Percentiles rank a stretch among this genome's conserved stretches.
Conservation (phyloP, 2,329 filamentous ascomycete genomes). For the Aspergillus neoniger region DNA sequence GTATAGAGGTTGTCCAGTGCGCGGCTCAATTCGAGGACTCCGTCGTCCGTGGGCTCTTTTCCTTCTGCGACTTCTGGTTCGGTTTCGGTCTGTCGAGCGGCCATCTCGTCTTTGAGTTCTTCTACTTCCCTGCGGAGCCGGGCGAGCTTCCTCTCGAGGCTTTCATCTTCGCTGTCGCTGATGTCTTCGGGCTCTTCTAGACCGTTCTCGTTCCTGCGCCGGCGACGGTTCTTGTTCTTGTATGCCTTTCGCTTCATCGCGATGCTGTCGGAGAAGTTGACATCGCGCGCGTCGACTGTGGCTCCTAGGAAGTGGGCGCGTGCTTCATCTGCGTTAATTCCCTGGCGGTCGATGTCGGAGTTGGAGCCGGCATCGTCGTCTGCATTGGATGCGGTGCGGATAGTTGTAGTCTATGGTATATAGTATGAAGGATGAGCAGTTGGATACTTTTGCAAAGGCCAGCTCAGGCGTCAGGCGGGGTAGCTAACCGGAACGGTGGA, state of each 20-base stretch:
- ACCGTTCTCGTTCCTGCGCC: constrained; percentile 50
- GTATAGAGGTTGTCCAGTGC: constrained; percentile 66
- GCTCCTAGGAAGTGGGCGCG: constrained; percentile 76
- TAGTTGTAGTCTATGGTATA: constrained; percentile 45
- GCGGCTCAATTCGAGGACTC: constrained; percentile 69
- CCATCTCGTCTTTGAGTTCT: constrained; percentile 62
- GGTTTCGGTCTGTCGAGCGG: constrained; percentile 53
- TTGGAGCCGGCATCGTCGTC: constrained; percentile 57
- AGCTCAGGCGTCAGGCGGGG: neutral
- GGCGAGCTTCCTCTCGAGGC: constrained; percentile 74
- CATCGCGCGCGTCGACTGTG: constrained; percentile 72
- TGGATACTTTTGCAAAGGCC: neutral
- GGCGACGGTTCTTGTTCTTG: constrained; percentile 68
- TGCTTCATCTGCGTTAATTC: constrained; percentile 75
- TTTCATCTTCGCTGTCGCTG: constrained; percentile 78
- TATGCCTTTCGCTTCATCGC: constrained; percentile 82
- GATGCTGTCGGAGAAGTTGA: constrained; percentile 89
- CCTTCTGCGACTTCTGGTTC: constrained; percentile 50
- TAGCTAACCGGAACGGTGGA: constrained; percentile 74
- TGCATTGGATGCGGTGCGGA: constrained; percentile 59
- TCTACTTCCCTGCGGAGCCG: constrained; percentile 80
- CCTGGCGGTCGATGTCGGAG: constrained; percentile 72
- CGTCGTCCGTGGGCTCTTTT: constrained; percentile 51
- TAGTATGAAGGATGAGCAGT: neutral
- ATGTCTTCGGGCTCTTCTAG: constrained; percentile 69